Base-by-base conservation (phyloP, 2,329 filamentous ascomycete species). In the Cladosporium sp. region DNA sequence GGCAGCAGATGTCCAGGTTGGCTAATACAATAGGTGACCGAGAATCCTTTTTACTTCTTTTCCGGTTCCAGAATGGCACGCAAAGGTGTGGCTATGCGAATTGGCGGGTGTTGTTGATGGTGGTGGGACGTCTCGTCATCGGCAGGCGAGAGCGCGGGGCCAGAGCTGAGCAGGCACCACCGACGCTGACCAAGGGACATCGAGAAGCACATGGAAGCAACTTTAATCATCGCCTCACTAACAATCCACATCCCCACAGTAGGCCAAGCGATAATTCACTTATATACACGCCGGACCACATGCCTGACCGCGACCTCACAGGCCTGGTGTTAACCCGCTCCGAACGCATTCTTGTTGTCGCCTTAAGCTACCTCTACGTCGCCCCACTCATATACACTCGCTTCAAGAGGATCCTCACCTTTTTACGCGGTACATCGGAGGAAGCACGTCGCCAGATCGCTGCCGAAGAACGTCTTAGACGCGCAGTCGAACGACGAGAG, bases 331-430 rank as follows among this genome's bases (percentile, higher is more conserved):
- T 74, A 20, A 69, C 70, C 45, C 65, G 66, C 42, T 66, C 64
- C 61, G 71, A 74, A 66, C 66, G 71, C 36, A 63, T 70, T 17
- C 55, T 74, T 43, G 64, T 73, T 59, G 59, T 73, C 61, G 64
- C 66, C 38, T 64, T 74, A 14, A 65, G 60, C 63, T 72, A 72
- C 60, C 51, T 72, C 51, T 71, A 67, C 65, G 64, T 61, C 59
- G 66, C 66, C 7, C 71, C 70, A 14, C 14, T 67, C 47, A 61
- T 73, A 36, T 69, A 66, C 62, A 59, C 51, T 20, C 61, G 62
- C 50, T 63, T 65, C 36, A 66, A 64, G 42, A 60, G 56, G 20
- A 59, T 72, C 30, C 54, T 66, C 50, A 54, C 42, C 37, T 70
- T 67, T 58, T 50, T 70, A 37, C 51, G 61, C 50, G 57, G 55